phyloP scores from a whole-genome alignment of 2,329 filamentous ascomycete species.

The Nothophaeocryptopus gaeumannii region DNA sequence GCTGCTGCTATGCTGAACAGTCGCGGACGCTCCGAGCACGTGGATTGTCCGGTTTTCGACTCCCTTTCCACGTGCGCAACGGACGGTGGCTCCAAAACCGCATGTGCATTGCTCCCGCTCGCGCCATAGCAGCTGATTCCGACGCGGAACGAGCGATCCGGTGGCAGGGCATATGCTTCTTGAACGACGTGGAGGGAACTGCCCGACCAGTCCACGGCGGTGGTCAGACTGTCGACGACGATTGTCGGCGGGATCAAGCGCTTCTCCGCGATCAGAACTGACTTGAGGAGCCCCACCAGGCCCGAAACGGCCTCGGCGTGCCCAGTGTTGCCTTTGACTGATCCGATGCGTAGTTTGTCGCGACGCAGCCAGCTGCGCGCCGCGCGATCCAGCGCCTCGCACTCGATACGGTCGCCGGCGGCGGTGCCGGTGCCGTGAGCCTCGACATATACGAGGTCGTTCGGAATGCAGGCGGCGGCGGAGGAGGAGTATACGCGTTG shows the following conservation, averaged over 20 bases:
- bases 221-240: conserved; percentile 24
- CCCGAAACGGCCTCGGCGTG: conserved; percentile 14
- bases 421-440: conserved; percentile 25
- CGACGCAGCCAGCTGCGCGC: background rate
- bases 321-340: conserved; percentile 22
- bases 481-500: conserved; percentile 1
- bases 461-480: background rate
- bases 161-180: conserved; percentile 34
- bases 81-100: conserved; percentile 7
- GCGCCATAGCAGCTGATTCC: conserved; percentile 16
- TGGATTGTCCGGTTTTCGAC: no score
- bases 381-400: background rate
- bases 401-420: conserved; percentile 23
- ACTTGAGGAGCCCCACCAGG: conserved; percentile 25
- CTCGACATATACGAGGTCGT: conserved; percentile 3
- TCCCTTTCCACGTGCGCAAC: no score
- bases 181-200: background rate
- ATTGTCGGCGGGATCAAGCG: conserved; percentile 24
- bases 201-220: background rate
- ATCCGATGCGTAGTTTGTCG: conserved; percentile 15
- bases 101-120: conserved; percentile 17
- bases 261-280: conserved; percentile 25
- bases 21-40: background rate
- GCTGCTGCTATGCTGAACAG: background rate
- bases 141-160: conserved; percentile 9